Percentiles rank a stretch among this genome's conserved stretches.
Evolutionary conservation across 2,329 filamentous ascomycete genomes (phyloP).

Genomic region (Herpotrichia juniperi): DNA sequence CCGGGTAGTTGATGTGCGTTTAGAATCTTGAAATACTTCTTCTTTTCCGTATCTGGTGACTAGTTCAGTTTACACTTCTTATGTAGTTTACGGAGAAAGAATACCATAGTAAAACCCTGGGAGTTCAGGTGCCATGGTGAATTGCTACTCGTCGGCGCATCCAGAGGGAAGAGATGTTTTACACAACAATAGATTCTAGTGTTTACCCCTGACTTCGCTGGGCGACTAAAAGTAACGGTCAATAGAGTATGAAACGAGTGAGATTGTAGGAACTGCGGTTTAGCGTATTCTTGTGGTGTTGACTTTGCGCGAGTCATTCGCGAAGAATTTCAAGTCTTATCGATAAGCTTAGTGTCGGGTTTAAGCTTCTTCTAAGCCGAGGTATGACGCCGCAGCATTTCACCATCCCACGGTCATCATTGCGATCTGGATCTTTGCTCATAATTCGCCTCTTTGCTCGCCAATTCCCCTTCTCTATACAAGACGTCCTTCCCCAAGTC

Average conservation of each 20-base stretch:
- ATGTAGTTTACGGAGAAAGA: background rate
- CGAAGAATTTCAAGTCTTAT: conserved; percentile 9
- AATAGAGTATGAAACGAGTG: too few relatives aligned
- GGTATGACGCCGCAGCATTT: conserved; percentile 17
- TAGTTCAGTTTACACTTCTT: background rate
- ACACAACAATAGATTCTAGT: too few relatives aligned
- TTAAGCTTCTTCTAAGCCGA: conserved; percentile 7
- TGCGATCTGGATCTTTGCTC: background rate
- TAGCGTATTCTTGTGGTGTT: too few relatives aligned
- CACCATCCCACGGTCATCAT: conserved; percentile 10
- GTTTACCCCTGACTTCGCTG: too few relatives aligned
- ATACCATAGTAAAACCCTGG: conserved; percentile 56
- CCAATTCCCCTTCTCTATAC: background rate
- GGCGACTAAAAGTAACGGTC: too few relatives aligned
- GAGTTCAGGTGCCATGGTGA: conserved; percentile 49
- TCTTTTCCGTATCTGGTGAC: conserved; percentile 49
- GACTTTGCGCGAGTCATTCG: conserved; percentile 14
- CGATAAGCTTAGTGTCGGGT: too few relatives aligned
- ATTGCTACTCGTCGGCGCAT: background rate
- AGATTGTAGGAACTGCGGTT: too few relatives aligned
- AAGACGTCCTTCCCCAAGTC: background rate
- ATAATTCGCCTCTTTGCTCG: background rate
- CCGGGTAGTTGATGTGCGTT: conserved; percentile 44
- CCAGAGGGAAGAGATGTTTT: too few relatives aligned
- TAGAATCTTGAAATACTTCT: conserved; percentile 58